These are phyloP conservation scores for Phytophthora gonapodyides DNA, from an alignment of 352 stramenopile species.

Conservation along the genomic window DNA sequence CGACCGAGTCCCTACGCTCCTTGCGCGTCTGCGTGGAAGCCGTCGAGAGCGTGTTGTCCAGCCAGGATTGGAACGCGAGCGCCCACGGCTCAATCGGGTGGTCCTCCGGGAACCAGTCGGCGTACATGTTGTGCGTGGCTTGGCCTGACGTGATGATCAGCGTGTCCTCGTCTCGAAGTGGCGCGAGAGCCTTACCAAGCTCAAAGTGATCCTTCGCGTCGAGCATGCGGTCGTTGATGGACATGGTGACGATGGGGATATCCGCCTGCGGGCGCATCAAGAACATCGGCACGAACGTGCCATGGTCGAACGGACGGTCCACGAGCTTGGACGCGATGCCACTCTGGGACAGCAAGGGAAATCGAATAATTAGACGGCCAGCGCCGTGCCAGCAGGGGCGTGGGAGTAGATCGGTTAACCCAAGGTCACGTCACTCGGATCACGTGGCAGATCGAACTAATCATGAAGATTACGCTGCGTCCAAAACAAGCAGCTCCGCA, in stretches of 20 bases:
- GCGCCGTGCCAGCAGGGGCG: no score
- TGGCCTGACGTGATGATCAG: conserved; percentile 76
- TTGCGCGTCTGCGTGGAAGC: conserved; percentile 26
- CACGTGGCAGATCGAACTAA: no score
- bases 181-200: conserved; percentile 57
- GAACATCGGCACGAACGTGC: conserved; percentile 91
- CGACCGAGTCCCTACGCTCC: conserved; percentile 35
- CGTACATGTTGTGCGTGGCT: conserved; percentile 48
- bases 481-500: no score
- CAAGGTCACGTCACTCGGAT: no score
- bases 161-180: conserved; percentile 67
- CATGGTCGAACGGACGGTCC: conserved; percentile 88
- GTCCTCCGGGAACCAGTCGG: conserved; percentile 22
- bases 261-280: conserved; percentile 87
- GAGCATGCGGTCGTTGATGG: conserved; percentile 51
- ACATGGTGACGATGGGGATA: conserved; percentile 88
- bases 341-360: conserved; percentile 41
- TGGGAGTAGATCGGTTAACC: no score
- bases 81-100: conserved; percentile 36
- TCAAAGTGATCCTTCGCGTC: conserved; percentile 45
- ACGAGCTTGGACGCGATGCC: conserved; percentile 51
- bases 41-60: conserved; percentile 40
- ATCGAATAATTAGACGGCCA: no score
- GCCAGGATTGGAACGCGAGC: conserved; percentile 41
- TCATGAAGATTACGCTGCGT: no score